Evolutionary conservation across 768 basidiomycete species (phyloP).

Genomic region (Trametes punicea): DNA sequence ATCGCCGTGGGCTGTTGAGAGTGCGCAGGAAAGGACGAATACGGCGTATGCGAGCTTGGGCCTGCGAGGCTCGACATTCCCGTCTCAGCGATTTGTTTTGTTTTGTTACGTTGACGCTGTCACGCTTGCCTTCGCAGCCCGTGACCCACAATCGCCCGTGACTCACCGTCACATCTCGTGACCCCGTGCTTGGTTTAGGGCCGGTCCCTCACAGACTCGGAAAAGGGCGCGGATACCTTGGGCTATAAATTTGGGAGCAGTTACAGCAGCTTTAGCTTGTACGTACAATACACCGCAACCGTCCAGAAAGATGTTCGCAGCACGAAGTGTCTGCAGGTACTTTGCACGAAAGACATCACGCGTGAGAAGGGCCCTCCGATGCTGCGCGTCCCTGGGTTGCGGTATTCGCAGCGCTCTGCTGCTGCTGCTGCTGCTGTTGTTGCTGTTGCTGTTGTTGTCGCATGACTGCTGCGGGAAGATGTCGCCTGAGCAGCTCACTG

Average conservation of each 20-base stretch:
- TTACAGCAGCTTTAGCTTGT: not conserved
- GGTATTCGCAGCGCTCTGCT: not conserved
- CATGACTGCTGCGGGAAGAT: constrained; percentile 34
- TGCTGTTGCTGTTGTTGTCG: constrained; percentile 4
- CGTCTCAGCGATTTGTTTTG: constrained; percentile 27
- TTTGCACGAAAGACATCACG: not conserved
- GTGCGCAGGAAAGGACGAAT: constrained; percentile 18
- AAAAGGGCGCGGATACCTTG: not conserved
- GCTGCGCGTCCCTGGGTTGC: constrained; percentile 1
- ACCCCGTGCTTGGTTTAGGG: constrained; percentile 19
- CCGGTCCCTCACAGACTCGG: constrained; percentile 6
- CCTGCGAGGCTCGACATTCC: constrained; percentile 27
- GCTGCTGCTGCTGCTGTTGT: not conserved
- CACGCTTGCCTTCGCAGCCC: constrained; percentile 22
- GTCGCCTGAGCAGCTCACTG: constrained; percentile 61
- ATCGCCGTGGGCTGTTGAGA: constrained; percentile 13
- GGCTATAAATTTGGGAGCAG: not conserved
- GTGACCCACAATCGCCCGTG: constrained; percentile 23
- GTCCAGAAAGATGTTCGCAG: not conserved
- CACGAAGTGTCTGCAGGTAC: not conserved
- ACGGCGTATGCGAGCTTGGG: constrained; percentile 18
- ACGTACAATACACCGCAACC: not conserved
- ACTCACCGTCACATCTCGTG: not conserved
- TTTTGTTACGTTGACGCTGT: constrained; percentile 30
- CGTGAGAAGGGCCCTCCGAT: constrained; percentile 1